A percentile compares a stretch with the other conserved stretches of the same genome.
phyloP scores from a whole-genome alignment of 805 yeast genomes.

The Candida peoriensis region DNA sequence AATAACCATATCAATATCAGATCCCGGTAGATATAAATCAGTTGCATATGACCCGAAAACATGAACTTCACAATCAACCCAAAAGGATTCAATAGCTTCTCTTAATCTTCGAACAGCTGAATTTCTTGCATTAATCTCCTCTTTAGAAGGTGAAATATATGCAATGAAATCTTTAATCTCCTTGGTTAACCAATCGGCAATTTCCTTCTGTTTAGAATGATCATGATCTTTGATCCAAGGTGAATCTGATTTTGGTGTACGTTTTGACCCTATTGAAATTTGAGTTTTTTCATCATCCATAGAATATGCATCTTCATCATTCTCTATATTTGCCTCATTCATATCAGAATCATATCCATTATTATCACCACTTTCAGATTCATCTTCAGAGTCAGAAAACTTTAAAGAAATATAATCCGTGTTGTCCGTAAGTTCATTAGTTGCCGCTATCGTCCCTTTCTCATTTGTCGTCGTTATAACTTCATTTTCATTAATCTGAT shows the following conservation, averaged over 20 bases:
- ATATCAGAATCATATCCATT: no score
- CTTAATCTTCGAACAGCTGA: conserved; percentile 57
- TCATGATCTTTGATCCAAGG: conserved; percentile 83
- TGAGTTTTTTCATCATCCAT: conserved; percentile 23
- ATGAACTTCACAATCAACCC: conserved; percentile 76
- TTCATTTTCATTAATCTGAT: conserved; percentile 1
- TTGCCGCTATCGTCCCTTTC: background rate
- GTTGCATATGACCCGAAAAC: conserved; percentile 96
- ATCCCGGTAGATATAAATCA: conserved; percentile 87
- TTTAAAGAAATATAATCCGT: conserved; percentile 38
- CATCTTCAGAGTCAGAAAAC: conserved; percentile 27
- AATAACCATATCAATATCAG: conserved; percentile 93
- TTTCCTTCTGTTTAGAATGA: conserved; percentile 69
- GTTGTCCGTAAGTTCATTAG: conserved; percentile 31
- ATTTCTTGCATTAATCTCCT: conserved; percentile 67
- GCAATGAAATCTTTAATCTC: conserved; percentile 82
- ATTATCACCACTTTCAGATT: conserved; percentile 16
- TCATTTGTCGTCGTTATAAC: background rate
- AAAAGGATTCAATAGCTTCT: conserved; percentile 44
- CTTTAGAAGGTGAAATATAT: conserved; percentile 78
- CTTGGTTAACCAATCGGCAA: conserved; percentile 80
- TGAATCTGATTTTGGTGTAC: conserved; percentile 25
- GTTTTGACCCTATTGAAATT: conserved; percentile 8
- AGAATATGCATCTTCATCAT: conserved; percentile 24
- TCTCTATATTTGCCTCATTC: conserved; percentile 14